Evolutionary conservation across 495 filamentous ascomycete species (phyloP).

Genomic region (Neurospora sp.): DNA sequence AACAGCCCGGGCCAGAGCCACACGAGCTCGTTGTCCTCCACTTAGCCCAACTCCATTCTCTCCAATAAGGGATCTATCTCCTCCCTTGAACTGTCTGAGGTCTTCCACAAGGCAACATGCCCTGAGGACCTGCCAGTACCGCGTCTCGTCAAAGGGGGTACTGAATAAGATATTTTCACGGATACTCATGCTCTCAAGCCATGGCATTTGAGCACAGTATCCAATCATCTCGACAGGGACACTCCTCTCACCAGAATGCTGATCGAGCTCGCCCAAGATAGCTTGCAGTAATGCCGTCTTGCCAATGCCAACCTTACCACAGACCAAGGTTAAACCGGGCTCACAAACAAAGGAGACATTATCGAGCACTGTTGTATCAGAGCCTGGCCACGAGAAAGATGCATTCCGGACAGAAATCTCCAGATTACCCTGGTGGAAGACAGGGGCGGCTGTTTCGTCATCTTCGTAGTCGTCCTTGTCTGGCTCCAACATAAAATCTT

Average conservation of each 20-base stretch:
- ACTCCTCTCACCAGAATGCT: constrained; percentile 43
- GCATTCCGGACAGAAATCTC: constrained; percentile 48
- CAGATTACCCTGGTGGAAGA: constrained; percentile 7
- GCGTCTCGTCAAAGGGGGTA: constrained; percentile 58
- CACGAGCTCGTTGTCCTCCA: constrained; percentile 87
- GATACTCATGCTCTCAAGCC: constrained; percentile 87
- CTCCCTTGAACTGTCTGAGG: constrained; percentile 80
- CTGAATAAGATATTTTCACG: constrained; percentile 78
- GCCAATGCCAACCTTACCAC: constrained; percentile 67
- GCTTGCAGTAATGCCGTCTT: constrained; percentile 75
- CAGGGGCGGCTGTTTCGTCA: constrained; percentile 6
- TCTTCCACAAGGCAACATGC: constrained; percentile 90
- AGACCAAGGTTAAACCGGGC: constrained; percentile 51
- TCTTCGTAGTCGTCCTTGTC: constrained; percentile 50
- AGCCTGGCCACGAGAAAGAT: constrained; percentile 70
- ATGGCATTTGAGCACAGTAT: constrained; percentile 79
- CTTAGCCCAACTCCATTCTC: constrained; percentile 94
- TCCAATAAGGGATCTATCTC: constrained; percentile 87
- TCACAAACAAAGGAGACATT: constrained; percentile 52
- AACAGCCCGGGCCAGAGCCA: constrained; percentile 85
- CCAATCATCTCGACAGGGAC: constrained; percentile 60
- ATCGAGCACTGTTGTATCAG: constrained; percentile 46
- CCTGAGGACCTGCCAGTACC: constrained; percentile 81
- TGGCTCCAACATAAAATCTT: constrained; percentile 74
- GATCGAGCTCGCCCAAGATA: constrained; percentile 69